A percentile compares a stretch with the other conserved stretches of the same genome.
Evolutionary conservation across 108 stramenopile genomes (phyloP).

Genomic region (Heterococcus sp.): DNA sequence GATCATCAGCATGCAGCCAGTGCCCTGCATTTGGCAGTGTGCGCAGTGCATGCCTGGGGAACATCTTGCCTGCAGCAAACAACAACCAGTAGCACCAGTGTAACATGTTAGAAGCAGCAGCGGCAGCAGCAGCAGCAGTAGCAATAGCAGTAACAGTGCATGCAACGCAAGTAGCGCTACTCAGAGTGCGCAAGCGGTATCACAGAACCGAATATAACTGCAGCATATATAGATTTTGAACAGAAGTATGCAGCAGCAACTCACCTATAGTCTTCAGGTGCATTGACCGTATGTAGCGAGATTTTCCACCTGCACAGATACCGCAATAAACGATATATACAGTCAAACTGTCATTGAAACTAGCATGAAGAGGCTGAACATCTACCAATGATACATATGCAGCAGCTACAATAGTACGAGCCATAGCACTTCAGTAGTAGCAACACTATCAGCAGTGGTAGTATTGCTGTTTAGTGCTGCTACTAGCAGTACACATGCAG

Average conservation of each 20-base stretch:
- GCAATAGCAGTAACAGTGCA: too few relatives aligned
- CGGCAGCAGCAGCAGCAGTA: too few relatives aligned
- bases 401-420: too few relatives aligned
- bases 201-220: too few relatives aligned
- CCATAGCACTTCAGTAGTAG: not conserved
- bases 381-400: not conserved
- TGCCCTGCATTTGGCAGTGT: conserved; percentile 84
- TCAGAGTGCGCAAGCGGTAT: too few relatives aligned
- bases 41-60: conserved; percentile 84
- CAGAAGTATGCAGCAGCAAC: too few relatives aligned
- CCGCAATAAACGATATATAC: not conserved
- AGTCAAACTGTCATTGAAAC: not conserved
- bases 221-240: too few relatives aligned
- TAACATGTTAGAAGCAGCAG: too few relatives aligned
- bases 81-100: too few relatives aligned
- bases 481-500: too few relatives aligned
- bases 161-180: too few relatives aligned
- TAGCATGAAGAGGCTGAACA: not conserved
- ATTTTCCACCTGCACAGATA: conserved; percentile 67
- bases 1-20: conserved; percentile 86
- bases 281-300: conserved; percentile 76
- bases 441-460: not conserved
- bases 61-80: conserved; percentile 55
- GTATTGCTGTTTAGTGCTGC: too few relatives aligned
- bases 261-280: conserved; percentile 71